A percentile compares a stretch with the other conserved stretches of the same genome.
phyloP scores from a whole-genome alignment of 352 stramenopile genomes.

The Phytophthora sansomeana region DNA sequence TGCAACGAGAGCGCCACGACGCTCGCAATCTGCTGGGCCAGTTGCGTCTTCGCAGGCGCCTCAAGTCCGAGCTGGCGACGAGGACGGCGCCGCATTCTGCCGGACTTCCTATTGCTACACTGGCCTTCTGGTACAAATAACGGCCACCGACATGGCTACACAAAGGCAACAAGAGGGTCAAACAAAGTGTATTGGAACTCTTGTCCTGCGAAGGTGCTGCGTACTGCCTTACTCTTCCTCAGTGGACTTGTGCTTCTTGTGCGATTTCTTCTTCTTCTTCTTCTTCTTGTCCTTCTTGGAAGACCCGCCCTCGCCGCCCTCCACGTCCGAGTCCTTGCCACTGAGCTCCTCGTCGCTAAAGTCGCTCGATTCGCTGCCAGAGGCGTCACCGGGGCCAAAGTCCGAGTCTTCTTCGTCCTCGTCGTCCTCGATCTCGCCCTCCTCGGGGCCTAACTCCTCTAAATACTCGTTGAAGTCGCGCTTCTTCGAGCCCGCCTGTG shows the following conservation, averaged over 20 bases:
- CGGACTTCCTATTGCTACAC: conserved; percentile 9
- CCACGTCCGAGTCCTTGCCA: conserved; percentile 80
- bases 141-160: conserved; percentile 28
- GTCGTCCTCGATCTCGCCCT: conserved; percentile 93
- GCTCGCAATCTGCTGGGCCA: conserved; percentile 34
- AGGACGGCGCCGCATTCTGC: conserved; percentile 2
- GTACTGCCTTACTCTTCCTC: conserved; percentile 34
- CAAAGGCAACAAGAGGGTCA: conserved; percentile 1
- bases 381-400: conserved; percentile 88
- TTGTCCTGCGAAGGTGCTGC: background rate
- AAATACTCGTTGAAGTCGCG: conserved; percentile 85
- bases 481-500: conserved; percentile 63
- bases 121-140: conserved; percentile 20
- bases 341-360: conserved; percentile 89
- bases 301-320: conserved; percentile 50
- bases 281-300: conserved; percentile 69
- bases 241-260: conserved; percentile 61
- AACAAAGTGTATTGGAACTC: background rate
- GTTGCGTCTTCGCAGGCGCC: conserved; percentile 13
- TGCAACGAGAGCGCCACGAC: conserved; percentile 39
- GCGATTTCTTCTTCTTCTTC: conserved; percentile 76
- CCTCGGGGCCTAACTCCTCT: conserved; percentile 75
- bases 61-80: conserved; percentile 33
- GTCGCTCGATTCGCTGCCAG: conserved; percentile 68
- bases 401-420: conserved; percentile 94